Conservation (phyloP, 116 monocot genomes). For the Papilionanthe hybrid region DNA sequence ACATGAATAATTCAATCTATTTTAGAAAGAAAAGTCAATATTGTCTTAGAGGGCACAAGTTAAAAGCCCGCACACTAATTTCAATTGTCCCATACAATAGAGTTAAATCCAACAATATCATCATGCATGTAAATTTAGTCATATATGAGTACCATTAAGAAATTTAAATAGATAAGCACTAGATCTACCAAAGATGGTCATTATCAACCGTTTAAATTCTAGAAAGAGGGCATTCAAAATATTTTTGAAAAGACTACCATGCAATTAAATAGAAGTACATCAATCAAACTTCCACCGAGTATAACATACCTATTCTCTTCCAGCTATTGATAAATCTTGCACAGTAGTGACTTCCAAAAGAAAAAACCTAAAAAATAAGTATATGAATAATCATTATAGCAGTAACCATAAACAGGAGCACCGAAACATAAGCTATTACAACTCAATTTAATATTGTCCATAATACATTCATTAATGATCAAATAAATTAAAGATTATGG, state of each 20-base stretch:
- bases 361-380: constrained; percentile 34
- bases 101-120: too few species aligned
- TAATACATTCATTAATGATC: not conserved
- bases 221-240: not conserved
- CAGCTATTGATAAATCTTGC: constrained; percentile 60
- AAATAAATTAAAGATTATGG: not conserved
- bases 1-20: too few species aligned
- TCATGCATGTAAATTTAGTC: not conserved
- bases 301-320: constrained; percentile 62
- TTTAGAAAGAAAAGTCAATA: not conserved
- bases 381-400: not conserved
- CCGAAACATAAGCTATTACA: not conserved
- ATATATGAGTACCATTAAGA: not conserved
- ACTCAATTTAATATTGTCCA: not conserved
- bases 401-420: not conserved
- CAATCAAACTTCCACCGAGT: not conserved
- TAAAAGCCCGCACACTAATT: not conserved
- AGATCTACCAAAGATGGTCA: not conserved
- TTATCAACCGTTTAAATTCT: not conserved
- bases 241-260: not conserved
- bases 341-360: constrained; percentile 55
- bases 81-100: not conserved
- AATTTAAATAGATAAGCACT: not conserved
- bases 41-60: not conserved
- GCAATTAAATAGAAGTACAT: not conserved